These are phyloP conservation scores for Stachybotrys chlorohalonatus DNA, from an alignment of 2,329 filamentous ascomycete species.

Conservation along the genomic window DNA sequence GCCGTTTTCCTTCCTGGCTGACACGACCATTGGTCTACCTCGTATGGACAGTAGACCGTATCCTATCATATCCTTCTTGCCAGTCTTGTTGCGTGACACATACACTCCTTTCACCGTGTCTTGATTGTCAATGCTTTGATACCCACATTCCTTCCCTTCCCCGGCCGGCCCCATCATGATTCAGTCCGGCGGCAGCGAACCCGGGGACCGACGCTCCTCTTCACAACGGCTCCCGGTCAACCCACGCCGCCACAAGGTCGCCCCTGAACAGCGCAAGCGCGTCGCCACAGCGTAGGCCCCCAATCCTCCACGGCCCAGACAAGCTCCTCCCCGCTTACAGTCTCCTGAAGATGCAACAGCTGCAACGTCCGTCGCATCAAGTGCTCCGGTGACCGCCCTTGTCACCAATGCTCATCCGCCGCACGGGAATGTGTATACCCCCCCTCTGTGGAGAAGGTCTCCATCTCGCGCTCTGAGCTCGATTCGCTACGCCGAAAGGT, in stretches of 20 bases:
- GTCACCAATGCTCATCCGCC: conserved; percentile 32
- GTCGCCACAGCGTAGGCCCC: conserved; percentile 38
- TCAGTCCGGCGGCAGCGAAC: conserved; percentile 10
- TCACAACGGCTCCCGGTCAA: conserved; percentile 38
- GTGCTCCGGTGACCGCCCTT: conserved; percentile 41
- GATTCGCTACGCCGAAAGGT: conserved; percentile 30
- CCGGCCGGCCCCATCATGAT: conserved; percentile 6
- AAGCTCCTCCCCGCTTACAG: not conserved
- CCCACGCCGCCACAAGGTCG: conserved; percentile 37
- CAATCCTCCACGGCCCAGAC: not conserved
- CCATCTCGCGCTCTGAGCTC: conserved; percentile 29
- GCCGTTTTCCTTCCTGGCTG: not conserved
- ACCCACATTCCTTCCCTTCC: not conserved
- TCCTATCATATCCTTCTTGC: not conserved
- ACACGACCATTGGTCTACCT: not conserved
- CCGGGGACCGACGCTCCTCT: conserved; percentile 13
- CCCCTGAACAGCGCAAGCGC: conserved; percentile 36
- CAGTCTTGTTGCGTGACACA: not conserved
- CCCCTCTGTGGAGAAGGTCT: conserved; percentile 31
- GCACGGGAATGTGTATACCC: conserved; percentile 40
- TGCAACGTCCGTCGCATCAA: conserved; percentile 44
- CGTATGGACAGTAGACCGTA: not conserved
- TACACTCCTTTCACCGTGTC: not conserved
- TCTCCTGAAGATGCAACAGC: conserved; percentile 34
- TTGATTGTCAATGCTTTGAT: not conserved